These are phyloP conservation scores for Puccinellia tenuiflora DNA, from an alignment of 176 grass and related monocot species.

Conservation along the genomic window DNA sequence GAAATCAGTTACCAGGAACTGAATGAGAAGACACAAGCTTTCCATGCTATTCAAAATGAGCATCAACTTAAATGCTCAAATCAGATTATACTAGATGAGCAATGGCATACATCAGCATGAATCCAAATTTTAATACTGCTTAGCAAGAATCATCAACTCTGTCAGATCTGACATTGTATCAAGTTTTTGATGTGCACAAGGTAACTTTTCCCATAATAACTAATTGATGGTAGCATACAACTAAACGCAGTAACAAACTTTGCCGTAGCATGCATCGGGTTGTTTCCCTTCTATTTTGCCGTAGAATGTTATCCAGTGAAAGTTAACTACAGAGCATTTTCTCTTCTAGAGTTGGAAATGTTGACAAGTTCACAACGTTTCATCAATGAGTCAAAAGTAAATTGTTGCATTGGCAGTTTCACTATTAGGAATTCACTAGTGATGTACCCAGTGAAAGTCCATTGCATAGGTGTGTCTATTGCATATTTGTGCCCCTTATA, in stretches of 20 bases:
- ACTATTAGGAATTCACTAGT: background rate
- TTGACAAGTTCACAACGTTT: background rate
- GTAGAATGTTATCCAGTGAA: background rate
- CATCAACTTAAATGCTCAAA: background rate
- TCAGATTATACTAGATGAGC: background rate
- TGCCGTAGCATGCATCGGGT: background rate
- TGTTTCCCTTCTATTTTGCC: background rate
- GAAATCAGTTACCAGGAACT: background rate
- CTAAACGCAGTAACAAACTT: background rate
- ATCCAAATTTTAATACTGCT: background rate
- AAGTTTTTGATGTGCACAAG: background rate
- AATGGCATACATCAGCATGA: background rate
- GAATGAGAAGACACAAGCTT: background rate
- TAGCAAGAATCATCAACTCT: background rate
- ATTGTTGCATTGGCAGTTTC: background rate
- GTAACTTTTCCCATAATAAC: background rate
- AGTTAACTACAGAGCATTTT: background rate
- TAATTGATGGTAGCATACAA: background rate
- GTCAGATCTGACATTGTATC: background rate
- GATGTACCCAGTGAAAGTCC: background rate
- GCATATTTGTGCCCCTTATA: background rate
- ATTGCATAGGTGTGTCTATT: background rate
- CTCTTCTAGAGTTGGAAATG: background rate
- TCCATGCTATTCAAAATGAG: background rate
- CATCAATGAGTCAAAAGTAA: background rate